Conservation (phyloP, 805 yeast genomes). For the Candida hispaniensis region DNA sequence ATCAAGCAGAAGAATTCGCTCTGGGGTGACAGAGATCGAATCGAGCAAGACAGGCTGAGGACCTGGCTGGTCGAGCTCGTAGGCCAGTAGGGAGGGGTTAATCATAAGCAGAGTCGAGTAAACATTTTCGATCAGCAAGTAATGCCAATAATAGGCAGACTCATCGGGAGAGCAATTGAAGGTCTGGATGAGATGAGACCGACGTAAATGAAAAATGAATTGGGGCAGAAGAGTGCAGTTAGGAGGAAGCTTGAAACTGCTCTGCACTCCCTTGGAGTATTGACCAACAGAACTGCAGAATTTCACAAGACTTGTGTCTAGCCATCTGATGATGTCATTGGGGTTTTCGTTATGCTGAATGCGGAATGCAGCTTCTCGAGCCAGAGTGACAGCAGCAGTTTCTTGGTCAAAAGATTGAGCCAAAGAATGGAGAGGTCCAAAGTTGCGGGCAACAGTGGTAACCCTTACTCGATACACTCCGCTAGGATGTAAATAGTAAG, state of each 20-base stretch:
- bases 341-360: conserved; percentile 67
- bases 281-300: conserved; percentile 91
- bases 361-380: conserved; percentile 82
- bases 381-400: conserved; percentile 91
- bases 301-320: conserved; percentile 81
- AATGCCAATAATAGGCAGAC: conserved; percentile 93
- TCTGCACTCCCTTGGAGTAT: conserved; percentile 75
- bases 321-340: conserved; percentile 79
- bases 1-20: conserved; percentile 76
- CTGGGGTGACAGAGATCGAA: conserved; percentile 84
- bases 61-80: conserved; percentile 61
- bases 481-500: conserved; percentile 90
- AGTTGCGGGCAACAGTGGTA: conserved; percentile 59
- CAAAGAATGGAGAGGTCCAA: conserved; percentile 39
- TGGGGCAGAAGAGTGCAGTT: conserved; percentile 87
- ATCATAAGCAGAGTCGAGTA: conserved; percentile 92
- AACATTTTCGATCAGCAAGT: conserved; percentile 81
- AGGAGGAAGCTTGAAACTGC: conserved; percentile 70
- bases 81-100: conserved; percentile 90
- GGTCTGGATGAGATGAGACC: conserved; percentile 91
- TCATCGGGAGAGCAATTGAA: conserved; percentile 98
- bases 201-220: conserved; percentile 87
- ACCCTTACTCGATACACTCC: conserved; percentile 85
- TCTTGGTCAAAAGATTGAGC: conserved; percentile 82
- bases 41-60: conserved; percentile 88